Evolutionary conservation across 164 flowering plant species (phyloP), one percentile per base, ranked within the genome.

Genomic region (Aristolochia californica): DNA sequence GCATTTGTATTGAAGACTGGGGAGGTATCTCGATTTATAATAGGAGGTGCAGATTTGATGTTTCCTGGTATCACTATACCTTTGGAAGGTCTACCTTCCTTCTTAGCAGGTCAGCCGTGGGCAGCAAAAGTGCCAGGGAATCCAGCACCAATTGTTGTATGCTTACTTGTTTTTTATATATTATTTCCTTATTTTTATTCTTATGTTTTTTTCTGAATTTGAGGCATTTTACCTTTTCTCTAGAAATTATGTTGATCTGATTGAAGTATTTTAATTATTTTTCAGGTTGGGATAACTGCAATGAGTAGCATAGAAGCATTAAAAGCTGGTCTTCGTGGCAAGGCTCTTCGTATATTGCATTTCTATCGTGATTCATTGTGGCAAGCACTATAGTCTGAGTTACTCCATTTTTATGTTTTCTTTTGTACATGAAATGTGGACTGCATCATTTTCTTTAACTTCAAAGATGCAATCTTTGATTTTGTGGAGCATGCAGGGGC

Each of bases 1-100:
- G 78, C 88, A 59, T 87, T 93, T 65, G 43, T 72, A 34, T 76
- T 93, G 22, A 93, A 93, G 71, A 93, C 87, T 16, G 91, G 96
- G 38, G 99, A 89, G 70, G 99, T 93, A 53, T 94, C 99, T 48
- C 90, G 79, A 18, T 94, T 60, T 73, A 48, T 94, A 45, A 72
- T 89, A 69, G 95, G 97, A 48, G 99, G 97, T 48, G 99, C 99
- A 58, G 99, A 94, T 77, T 71, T 94, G 79, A 94, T 90, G 99
- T 89, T 89, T 57, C 99, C 99, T 61, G 97, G 97, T 55, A 90
- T 94, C 43, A 70, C 69, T 28, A 68, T 87, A 24, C 88, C 89
- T 59, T 64, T 69, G 45, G 91, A 89, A 62, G 97, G 95, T 55
- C 67, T 87, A 9, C 93, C 90, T 60, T 72, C 90, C 17, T 87